These are phyloP conservation scores for Priceomyces castillae DNA, from an alignment of 805 yeast species.

Conservation along the genomic window DNA sequence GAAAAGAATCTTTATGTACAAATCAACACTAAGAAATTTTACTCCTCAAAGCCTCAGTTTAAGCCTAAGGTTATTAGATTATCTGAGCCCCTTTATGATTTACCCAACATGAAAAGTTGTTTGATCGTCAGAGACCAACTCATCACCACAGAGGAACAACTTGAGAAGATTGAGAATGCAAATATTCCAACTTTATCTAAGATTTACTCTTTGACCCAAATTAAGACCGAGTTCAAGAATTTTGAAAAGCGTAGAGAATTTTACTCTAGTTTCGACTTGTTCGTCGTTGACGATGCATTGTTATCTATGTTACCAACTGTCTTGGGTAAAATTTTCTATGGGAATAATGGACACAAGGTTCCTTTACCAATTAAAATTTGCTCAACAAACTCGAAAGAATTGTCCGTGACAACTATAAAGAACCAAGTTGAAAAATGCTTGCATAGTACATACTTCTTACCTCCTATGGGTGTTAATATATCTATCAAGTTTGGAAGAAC, in stretches of 20 bases:
- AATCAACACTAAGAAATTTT: slow-evolving; percentile 62
- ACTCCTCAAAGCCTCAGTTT: slow-evolving; percentile 55
- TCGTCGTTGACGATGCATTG: slow-evolving; percentile 81
- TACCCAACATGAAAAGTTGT: slow-evolving; percentile 51
- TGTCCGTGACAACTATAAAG: slow-evolving; percentile 48
- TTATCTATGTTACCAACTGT: slow-evolving; percentile 77
- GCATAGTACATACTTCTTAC: slow-evolving; percentile 55
- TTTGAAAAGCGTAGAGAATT: slow-evolving; percentile 84
- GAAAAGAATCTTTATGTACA: slow-evolving; percentile 57
- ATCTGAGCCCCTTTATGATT: slow-evolving; percentile 43
- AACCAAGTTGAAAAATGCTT: slow-evolving; percentile 60
- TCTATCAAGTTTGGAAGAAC: slow-evolving; percentile 65
- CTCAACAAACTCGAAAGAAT: slow-evolving; percentile 34
- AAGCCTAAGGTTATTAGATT: slow-evolving; percentile 53
- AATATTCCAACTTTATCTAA: slow-evolving; percentile 45
- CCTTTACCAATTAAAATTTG: slow-evolving; percentile 45
- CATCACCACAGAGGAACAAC: slow-evolving; percentile 41
- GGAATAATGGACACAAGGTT: slow-evolving; percentile 46
- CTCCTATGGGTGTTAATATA: slow-evolving; percentile 73
- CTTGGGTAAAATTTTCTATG: slow-evolving; percentile 76
- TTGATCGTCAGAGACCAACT: slow-evolving; percentile 64
- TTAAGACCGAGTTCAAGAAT: slow-evolving; percentile 84
- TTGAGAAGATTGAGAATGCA: slow-evolving; percentile 47
- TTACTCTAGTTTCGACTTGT: slow-evolving; percentile 63
- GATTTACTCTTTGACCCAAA: slow-evolving; percentile 68